Evolutionary conservation across 805 yeast species (phyloP).

Genomic region (Dipodascopsis uninucleata): DNA sequence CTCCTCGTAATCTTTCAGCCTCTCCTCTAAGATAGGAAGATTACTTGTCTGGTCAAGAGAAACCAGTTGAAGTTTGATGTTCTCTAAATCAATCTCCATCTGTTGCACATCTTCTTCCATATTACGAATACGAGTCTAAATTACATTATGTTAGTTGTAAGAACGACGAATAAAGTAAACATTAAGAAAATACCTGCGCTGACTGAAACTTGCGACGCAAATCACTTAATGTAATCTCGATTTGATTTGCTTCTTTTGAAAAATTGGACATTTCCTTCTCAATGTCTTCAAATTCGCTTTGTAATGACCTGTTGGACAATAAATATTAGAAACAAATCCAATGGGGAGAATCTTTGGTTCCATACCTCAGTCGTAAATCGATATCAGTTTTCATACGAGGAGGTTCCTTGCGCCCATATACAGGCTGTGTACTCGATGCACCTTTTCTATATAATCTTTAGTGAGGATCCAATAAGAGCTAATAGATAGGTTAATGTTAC

Average conservation of each 20-base stretch:
- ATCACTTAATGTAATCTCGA: no score
- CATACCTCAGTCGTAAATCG: conserved; percentile 2
- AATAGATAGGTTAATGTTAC: conserved; percentile 1
- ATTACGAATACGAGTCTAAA: conserved; percentile 7
- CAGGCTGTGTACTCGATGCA: conserved; percentile 52
- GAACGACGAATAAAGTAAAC: not conserved
- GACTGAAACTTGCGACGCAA: conserved; percentile 2
- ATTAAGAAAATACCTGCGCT: not conserved
- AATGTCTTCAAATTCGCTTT: not conserved
- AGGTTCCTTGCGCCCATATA: conserved; percentile 34
- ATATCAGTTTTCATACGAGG: conserved; percentile 29
- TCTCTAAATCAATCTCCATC: conserved; percentile 6
- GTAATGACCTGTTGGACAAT: not conserved
- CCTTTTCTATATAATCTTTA: conserved; percentile 33
- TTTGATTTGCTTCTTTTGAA: conserved; percentile 3
- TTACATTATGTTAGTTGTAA: no score
- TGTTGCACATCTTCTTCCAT: conserved; percentile 8
- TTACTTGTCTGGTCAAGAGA: conserved; percentile 12
- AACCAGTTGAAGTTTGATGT: not conserved
- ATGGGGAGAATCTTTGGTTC: not conserved
- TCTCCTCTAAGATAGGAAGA: conserved; percentile 7
- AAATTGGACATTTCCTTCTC: not conserved
- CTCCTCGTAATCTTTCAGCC: no score
- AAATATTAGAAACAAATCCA: no score
- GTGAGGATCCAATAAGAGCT: not conserved